Evolutionary conservation across 345 rosid species (phyloP), one percentile per base, ranked within the genome.

Genomic region (Jatropha curcas): DNA sequence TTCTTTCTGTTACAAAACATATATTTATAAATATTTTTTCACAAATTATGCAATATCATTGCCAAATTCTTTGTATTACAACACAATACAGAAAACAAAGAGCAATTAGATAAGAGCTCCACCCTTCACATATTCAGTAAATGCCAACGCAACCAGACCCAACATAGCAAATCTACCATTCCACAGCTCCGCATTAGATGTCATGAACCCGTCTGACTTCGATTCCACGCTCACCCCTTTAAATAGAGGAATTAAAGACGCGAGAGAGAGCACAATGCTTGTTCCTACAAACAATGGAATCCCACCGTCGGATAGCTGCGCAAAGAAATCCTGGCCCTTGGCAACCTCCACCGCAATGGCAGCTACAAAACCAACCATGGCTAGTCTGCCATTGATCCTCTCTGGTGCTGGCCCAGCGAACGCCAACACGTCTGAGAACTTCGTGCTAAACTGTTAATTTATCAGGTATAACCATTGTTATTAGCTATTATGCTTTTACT

Each of bases 351-450:
- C 82, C 5, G 84, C 96, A 45, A 89, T 56, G 0, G 96, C 97
- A 0, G 92, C 87, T 2, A 87, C 94, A 50, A 92, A 90, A 0
- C 97, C 97, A 0, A 92, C 77, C 98, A 94, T 90, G 5, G 97
- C 98, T n/a, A 94, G 82, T 61, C 96, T 83, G 0, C 94, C 93
- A 67, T 94, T 92, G 55, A 94, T 89, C 77, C 97, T 90, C 83
- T 94, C 98, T 19, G 97, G 98, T 7, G 90, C 97, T 0, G 90
- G 92, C 41, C 97, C 98, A 30, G 93, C 83, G 35, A 94, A 91
- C 7, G 96, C 97, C 14, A 94, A 76, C 37, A 90, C 68, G 28
- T 90, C 97, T 0, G 82, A 55, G 68, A 88, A 86, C 16, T 80
- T 89, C 0, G 90, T 88, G 83, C 89, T 90, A 41, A 78, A 81